A percentile compares a stretch with the other conserved stretches of the same genome.
Conservation (phyloP, 768 basidiomycete genomes). For the Dictyophora rubrovolvata region DNA sequence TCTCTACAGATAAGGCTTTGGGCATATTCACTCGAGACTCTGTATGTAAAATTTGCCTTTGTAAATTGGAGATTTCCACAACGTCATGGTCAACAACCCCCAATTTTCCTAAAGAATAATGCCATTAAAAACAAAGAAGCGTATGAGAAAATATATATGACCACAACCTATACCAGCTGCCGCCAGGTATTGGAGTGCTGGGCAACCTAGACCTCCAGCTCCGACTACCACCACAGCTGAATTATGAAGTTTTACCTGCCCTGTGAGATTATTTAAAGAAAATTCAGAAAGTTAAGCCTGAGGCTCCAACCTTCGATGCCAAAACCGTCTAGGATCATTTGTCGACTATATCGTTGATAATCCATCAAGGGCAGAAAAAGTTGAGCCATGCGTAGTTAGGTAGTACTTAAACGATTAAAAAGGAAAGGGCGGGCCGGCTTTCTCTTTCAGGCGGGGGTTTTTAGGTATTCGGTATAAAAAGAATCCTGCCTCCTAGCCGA, state of each 20-base stretch:
- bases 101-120: conserved; percentile 48
- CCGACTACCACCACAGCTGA: conserved; percentile 82
- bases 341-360: conserved; percentile 86
- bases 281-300: no score
- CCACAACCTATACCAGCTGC: conserved; percentile 78
- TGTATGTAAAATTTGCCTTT: conserved; percentile 85
- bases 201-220: conserved; percentile 93
- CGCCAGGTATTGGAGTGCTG: conserved; percentile 87
- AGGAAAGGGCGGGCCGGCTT: no score
- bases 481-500: conserved; percentile 2
- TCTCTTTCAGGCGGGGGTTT: no score
- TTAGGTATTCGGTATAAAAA: neutral
- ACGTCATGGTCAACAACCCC: conserved; percentile 83
- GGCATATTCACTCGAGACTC: conserved; percentile 57
- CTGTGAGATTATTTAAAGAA: conserved; percentile 28
- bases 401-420: no score
- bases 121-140: neutral
- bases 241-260: conserved; percentile 69
- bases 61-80: conserved; percentile 84
- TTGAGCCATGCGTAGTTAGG: no score
- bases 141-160: conserved; percentile 2
- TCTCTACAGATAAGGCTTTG: conserved; percentile 77
- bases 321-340: conserved; percentile 89
- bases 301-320: conserved; percentile 61
- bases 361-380: no score